Evolutionary conservation across 257 asterid species (phyloP).

Genomic region (Jaltomata sinuosa): DNA sequence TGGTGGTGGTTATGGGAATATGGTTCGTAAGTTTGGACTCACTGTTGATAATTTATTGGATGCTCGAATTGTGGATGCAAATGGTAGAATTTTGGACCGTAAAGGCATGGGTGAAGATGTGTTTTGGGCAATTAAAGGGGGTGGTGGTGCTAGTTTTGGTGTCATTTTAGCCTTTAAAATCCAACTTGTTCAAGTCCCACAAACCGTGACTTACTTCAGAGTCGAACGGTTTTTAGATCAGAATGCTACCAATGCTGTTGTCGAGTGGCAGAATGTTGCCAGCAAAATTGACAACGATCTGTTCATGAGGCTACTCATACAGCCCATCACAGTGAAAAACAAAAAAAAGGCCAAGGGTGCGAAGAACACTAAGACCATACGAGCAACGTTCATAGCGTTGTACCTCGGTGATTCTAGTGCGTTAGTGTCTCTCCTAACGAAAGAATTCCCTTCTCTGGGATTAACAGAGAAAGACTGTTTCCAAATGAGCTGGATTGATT

Average conservation of each 20-base stretch:
- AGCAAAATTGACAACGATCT: conserved; percentile 20
- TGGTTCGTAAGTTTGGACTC: conserved; percentile 29
- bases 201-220: conserved; percentile 15
- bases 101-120: conserved; percentile 34
- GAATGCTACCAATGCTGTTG: conserved; percentile 21
- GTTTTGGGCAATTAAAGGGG: conserved; percentile 38
- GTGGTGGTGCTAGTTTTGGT: conserved; percentile 37
- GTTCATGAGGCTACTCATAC: conserved; percentile 23
- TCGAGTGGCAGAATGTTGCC: conserved; percentile 23
- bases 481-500: conserved; percentile 30
- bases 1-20: conserved; percentile 36
- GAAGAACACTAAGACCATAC: conserved; percentile 7
- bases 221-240: conserved; percentile 12
- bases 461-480: conserved; percentile 15
- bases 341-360: background rate
- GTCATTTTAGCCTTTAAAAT: conserved; percentile 26
- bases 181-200: conserved; percentile 20
- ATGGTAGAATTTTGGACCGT: conserved; percentile 23
- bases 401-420: conserved; percentile 20
- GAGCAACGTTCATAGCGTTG: conserved; percentile 11
- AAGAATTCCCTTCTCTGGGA: conserved; percentile 19
- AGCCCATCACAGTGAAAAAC: conserved; percentile 5
- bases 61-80: conserved; percentile 22
- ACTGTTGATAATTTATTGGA: conserved; percentile 26
- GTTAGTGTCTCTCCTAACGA: background rate